Base-by-base conservation (phyloP, 192 early-diverging fungal species). In the Backusella westeae region DNA sequence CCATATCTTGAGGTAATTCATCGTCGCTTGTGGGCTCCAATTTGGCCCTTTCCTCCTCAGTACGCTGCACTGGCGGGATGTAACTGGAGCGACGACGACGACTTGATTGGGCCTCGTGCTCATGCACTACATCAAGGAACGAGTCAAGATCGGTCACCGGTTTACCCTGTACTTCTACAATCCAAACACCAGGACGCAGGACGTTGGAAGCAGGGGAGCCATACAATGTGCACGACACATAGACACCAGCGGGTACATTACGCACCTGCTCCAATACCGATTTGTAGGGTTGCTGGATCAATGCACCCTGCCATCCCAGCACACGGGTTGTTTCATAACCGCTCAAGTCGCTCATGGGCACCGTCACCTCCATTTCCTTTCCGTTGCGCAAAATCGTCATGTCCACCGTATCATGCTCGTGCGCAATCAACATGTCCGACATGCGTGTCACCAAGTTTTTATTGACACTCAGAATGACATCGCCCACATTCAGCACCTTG, bases 241-340 rank as follows among this genome's bases (percentile, higher is more conserved):
- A 92, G 42, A 93, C 90, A 34, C 91, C 88, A 0, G 84, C 83
- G 19, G 92, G 91, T 3, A 89, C 85, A 42, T 86, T 85, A 9
- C 86, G 83, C 6, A 91, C 86, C 78, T 92, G 91, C 78, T 90
- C 90, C 52, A 90, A 77, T 10, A 92, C 85, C 4, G 92, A 89
- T 73, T 89, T 90, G 80, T 93, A 89, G 32, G 93, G 90, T 44
- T 84, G 86, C 76, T 95, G 93, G 63, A 96, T 87, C 34, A 91
- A 75, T 0, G 93, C 94, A 8, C 96, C 96, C 21, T 93, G 91
- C 96, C 96, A 98, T 12, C 89, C 84, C 32, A 98, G 80, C 1
- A 96, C 85, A 32, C 91, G 88, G 10, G 85, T 85, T 3, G 90
- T 93, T n/a, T 87, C 90, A 56, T 83, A 84, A 4, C 86, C 86